phyloP scores from a whole-genome alignment of 441 rosid genomes.

The Corymbia citriodora region DNA sequence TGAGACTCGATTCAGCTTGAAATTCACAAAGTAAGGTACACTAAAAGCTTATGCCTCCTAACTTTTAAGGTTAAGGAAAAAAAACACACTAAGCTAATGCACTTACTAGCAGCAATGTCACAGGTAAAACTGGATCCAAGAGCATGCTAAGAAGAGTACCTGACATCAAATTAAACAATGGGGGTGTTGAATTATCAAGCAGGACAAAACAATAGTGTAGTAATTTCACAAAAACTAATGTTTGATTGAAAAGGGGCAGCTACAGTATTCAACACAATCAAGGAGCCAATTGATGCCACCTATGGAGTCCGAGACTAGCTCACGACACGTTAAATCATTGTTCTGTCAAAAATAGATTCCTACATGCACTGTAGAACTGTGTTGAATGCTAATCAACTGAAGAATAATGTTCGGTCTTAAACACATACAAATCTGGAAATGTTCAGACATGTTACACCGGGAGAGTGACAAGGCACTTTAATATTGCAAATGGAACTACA shows the following conservation, averaged over 20 bases:
- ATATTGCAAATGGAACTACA: neutral
- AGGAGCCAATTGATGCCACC: neutral
- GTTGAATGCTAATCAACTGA: neutral
- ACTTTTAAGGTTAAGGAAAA: neutral
- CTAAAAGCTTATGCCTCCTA: neutral
- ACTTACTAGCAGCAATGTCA: slow-evolving; percentile 47
- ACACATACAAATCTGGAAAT: neutral
- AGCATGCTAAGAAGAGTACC: slow-evolving; percentile 54
- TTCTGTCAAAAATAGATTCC: neutral
- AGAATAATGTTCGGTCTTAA: neutral
- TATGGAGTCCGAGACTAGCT: neutral
- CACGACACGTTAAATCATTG: neutral
- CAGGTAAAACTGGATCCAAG: slow-evolving; percentile 53
- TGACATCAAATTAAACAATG: slow-evolving; percentile 11
- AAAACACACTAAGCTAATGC: neutral
- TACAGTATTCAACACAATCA: neutral
- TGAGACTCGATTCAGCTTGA: neutral
- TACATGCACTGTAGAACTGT: neutral
- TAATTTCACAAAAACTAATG: neutral
- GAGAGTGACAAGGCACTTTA: neutral
- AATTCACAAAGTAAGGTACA: neutral
- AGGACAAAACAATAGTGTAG: neutral
- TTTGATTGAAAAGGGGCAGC: neutral
- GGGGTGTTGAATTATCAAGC: neutral
- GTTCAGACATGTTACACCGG: neutral